These are phyloP conservation scores for Phaeosphaeria sp. DNA, from an alignment of 2,329 filamentous ascomycete genomes.

Conservation along the genomic window DNA sequence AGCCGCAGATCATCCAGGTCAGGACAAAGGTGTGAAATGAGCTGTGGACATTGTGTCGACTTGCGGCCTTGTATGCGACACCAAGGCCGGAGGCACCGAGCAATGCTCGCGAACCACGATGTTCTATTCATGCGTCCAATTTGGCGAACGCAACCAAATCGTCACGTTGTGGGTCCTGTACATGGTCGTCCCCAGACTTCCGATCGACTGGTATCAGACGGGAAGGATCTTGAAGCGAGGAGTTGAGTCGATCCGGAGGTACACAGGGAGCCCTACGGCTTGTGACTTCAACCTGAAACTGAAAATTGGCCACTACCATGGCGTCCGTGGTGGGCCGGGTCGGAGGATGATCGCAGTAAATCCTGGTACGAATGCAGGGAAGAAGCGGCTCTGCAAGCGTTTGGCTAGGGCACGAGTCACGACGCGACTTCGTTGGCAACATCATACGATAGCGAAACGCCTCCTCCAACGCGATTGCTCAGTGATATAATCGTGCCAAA, in stretches of 20 bases:
- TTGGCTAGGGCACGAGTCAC: background rate
- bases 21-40: background rate
- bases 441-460: background rate
- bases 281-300: background rate
- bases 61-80: background rate
- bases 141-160: background rate
- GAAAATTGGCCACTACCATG: background rate
- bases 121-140: background rate
- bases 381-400: background rate
- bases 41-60: background rate
- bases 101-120: background rate
- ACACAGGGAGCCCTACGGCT: background rate
- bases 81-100: background rate
- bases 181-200: background rate
- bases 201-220: background rate
- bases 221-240: background rate
- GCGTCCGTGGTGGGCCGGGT: background rate
- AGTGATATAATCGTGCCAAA: background rate
- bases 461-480: background rate
- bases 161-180: background rate
- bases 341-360: background rate
- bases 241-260: background rate
- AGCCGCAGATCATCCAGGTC: background rate
- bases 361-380: background rate
- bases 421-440: background rate